Evolutionary conservation across 352 stramenopile species (phyloP), one percentile per base, ranked within the genome.

Genomic region (Plasmopara halstedii): DNA sequence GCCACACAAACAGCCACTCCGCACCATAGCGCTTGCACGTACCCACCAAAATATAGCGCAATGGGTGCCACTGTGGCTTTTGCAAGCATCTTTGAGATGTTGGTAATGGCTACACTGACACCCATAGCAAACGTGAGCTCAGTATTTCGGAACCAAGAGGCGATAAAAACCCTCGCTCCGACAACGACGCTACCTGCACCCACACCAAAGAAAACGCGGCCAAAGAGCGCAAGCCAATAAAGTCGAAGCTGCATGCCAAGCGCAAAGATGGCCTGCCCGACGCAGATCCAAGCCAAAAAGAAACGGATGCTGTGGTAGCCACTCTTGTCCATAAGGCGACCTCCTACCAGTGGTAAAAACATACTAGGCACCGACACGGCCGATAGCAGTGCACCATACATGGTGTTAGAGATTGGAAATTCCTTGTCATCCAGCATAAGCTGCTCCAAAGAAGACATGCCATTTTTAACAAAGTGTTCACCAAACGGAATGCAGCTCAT

Each of bases 31-130:
- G 81, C 78, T n/a, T 84, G 58, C 27, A 90, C 73, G 50, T 96
- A 95, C 18, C 81, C 76, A 13, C 83, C 77, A 56, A 89, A 92
- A 46, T 88, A 78, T 13, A 93, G 56, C 1, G 84, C 83, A 23
- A 95, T 72, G 0, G 86, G 85, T 10, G 82, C 85, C 17, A 94
- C 79, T 5, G 82, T 94, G 1, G 85, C 64, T 60, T 94, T 95
- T 11, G 85, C 84, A n/a, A 94, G 46, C 73, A 94, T 96, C 74
- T 95, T 95, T 48, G 74, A 88, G 9, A 95, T 49, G 53, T 94
- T 95, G n/a, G 86, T 93, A 27, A 93, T 53, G 11, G 81, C 85
- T n/a, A 96, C 84, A 32, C 59, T 82, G 10, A 94, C 81, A 26
- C 86, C 86, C 76, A 94, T 89, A 31, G 83, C 83, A 35, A 92